These are phyloP conservation scores for Pichia thaimueangensis DNA, from an alignment of 805 yeast genomes.

Conservation along the genomic window DNA sequence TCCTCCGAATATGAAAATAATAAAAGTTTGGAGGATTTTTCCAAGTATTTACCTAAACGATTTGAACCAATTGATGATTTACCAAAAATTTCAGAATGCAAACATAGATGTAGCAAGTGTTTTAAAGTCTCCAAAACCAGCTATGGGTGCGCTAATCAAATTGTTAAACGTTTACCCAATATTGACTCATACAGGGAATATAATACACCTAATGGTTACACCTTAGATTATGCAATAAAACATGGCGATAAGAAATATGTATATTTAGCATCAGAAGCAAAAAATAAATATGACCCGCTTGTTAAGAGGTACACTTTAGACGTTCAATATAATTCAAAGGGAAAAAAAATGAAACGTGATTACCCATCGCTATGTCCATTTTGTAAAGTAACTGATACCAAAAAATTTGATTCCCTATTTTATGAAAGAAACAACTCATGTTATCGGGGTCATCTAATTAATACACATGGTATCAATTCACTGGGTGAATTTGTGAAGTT, in stretches of 20 bases:
- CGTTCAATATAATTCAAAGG: slow-evolving; percentile 1
- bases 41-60: background rate
- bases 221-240: slow-evolving; percentile 3
- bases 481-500: slow-evolving; percentile 9
- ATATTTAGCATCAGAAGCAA: slow-evolving; percentile 5
- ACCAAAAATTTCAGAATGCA: background rate
- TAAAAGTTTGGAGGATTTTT: no score
- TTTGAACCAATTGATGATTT: slow-evolving; percentile 2
- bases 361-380: slow-evolving; percentile 12
- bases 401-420: slow-evolving; percentile 8
- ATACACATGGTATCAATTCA: slow-evolving; percentile 15
- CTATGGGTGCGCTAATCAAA: slow-evolving; percentile 10
- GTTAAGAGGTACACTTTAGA: slow-evolving; percentile 10
- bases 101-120: slow-evolving; percentile 7
- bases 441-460: slow-evolving; percentile 16
- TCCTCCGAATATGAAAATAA: no score
- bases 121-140: slow-evolving; percentile 5
- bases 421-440: slow-evolving; percentile 16
- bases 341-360: slow-evolving; percentile 11
- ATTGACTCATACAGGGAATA: slow-evolving; percentile 7
- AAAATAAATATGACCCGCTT: slow-evolving; percentile 9
- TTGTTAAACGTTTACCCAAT: slow-evolving; percentile 6
- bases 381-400: slow-evolving; percentile 3
- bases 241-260: slow-evolving; percentile 7
- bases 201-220: slow-evolving; percentile 10